Percentiles rank a stretch among this genome's conserved stretches.
Conservation (phyloP, 2,329 filamentous ascomycete genomes). For the Dendrostoma leiphaemia region DNA sequence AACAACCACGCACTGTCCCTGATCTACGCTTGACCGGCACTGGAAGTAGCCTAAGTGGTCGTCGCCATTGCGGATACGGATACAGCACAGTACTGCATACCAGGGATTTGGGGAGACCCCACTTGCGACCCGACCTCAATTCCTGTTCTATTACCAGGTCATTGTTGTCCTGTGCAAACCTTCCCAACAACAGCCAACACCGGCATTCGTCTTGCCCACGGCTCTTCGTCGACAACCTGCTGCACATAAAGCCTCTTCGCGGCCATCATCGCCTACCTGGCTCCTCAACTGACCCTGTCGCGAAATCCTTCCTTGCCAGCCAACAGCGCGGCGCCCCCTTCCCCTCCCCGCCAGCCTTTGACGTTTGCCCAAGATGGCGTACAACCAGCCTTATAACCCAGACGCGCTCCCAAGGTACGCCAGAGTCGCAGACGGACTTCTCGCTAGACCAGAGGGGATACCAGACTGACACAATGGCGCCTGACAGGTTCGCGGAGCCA, state of each 20-base stretch:
- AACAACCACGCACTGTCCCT: not conserved
- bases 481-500: constrained; percentile 49
- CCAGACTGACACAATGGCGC: constrained; percentile 10
- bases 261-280: not conserved
- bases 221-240: not conserved
- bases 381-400: constrained; percentile 89
- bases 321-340: too few species aligned
- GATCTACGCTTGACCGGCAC: not conserved
- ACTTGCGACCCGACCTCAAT: constrained; percentile 2
- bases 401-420: constrained; percentile 89
- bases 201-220: constrained; percentile 1
- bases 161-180: constrained; percentile 1
- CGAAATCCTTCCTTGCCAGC: not conserved
- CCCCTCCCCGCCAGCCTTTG: not conserved
- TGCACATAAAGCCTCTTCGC: not conserved
- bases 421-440: not conserved
- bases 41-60: not conserved
- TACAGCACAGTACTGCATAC: not conserved
- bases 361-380: constrained; percentile 70
- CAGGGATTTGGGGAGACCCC: not conserved
- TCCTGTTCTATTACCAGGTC: constrained; percentile 14
- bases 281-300: not conserved
- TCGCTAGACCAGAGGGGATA: not conserved
- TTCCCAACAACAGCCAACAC: constrained; percentile 1
- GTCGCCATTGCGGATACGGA: not conserved